These are phyloP conservation scores for Pseudognaphalium luteoalbum DNA, from an alignment of 129 eudicot species.

Conservation along the genomic window DNA sequence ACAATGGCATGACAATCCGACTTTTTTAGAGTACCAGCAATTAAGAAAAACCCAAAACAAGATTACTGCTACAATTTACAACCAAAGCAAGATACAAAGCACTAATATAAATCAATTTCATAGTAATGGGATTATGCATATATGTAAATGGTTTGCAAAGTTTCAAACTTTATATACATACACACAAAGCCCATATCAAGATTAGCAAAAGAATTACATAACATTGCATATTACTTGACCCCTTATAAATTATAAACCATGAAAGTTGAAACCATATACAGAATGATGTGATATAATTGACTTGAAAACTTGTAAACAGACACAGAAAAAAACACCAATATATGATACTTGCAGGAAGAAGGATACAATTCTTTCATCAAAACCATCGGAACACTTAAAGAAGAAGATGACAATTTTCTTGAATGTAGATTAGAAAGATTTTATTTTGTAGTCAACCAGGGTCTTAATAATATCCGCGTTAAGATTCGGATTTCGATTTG, in stretches of 20 bases:
- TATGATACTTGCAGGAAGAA: slow-evolving; percentile 5
- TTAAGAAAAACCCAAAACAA: background rate
- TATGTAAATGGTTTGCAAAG: background rate
- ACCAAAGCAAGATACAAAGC: background rate
- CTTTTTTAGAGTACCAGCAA: slow-evolving; percentile 12
- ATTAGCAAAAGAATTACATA: too few species aligned
- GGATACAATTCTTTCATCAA: slow-evolving; percentile 82
- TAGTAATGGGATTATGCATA: background rate
- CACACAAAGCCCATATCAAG: background rate
- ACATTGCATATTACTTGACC: too few species aligned
- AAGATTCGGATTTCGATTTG: too few species aligned
- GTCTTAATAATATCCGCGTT: too few species aligned
- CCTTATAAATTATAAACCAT: too few species aligned
- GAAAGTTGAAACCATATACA: too few species aligned
- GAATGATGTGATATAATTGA: background rate
- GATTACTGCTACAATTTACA: background rate
- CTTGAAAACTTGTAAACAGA: background rate
- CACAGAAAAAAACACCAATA: too few species aligned
- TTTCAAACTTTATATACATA: background rate
- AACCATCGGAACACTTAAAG: slow-evolving; percentile 42
- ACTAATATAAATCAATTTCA: background rate
- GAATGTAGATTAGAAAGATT: background rate
- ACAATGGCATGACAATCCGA: slow-evolving; percentile 84
- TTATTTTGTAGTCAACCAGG: too few species aligned
- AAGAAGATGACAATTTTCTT: slow-evolving; percentile 1